A percentile compares a stretch with the other conserved stretches of the same genome.
Evolutionary conservation across 2,329 filamentous ascomycete genomes (phyloP).

Genomic region (Colletotrichum echinochloae): DNA sequence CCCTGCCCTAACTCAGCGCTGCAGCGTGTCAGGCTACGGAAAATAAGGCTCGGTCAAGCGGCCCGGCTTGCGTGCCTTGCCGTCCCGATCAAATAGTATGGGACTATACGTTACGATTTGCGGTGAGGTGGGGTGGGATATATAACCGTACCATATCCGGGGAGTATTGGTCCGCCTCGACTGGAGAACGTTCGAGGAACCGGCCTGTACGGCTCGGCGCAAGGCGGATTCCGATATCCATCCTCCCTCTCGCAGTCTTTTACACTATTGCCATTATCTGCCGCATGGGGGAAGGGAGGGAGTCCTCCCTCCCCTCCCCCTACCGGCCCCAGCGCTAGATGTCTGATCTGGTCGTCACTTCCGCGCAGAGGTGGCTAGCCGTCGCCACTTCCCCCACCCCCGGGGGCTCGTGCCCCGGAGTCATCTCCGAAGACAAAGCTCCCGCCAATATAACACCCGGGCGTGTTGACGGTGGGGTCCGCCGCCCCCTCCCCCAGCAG

Average conservation of each 20-base stretch:
- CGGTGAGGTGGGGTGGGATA: background rate
- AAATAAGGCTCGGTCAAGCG: background rate
- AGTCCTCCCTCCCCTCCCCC: background rate
- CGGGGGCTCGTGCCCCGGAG: background rate
- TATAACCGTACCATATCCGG: background rate
- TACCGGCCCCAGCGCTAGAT: background rate
- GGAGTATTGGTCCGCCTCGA: background rate
- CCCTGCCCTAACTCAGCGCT: too few species aligned
- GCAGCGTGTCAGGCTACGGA: background rate
- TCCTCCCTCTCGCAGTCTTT: background rate
- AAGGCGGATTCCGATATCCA: background rate
- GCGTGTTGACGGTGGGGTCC: too few species aligned
- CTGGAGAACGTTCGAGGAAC: background rate
- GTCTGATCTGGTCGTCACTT: background rate
- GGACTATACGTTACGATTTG: background rate
- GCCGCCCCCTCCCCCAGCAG: too few species aligned
- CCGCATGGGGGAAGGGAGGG: background rate
- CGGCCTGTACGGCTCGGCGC: background rate
- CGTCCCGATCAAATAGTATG: background rate
- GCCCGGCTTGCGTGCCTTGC: background rate
- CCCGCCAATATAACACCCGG: background rate
- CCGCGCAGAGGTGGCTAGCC: slow-evolving; percentile 34
- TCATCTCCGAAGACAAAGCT: background rate
- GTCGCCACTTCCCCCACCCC: background rate
- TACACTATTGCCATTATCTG: background rate